phyloP scores from a whole-genome alignment of 1,284 basidiomycete species.

The Spongiforma sp. region DNA sequence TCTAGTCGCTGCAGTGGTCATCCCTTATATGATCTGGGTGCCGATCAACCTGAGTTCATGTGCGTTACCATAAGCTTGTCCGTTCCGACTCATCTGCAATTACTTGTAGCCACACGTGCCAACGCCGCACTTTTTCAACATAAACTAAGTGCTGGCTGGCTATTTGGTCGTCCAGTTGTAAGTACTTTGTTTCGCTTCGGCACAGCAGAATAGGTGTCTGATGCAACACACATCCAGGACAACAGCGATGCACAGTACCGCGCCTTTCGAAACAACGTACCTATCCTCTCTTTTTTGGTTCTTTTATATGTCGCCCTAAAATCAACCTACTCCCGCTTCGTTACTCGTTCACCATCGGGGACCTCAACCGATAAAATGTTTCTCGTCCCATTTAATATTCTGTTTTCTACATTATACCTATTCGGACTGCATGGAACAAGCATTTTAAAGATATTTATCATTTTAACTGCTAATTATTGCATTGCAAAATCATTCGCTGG shows the following conservation, averaged over 20 bases:
- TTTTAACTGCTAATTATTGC: conserved; percentile 75
- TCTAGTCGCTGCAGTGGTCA: conserved; percentile 60
- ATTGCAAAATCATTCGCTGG: conserved; percentile 57
- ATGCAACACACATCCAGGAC: conserved; percentile 57
- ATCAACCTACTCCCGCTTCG: conserved; percentile 43
- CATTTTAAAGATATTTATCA: conserved; percentile 76
- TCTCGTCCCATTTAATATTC: conserved; percentile 59
- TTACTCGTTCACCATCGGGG: conserved; percentile 31
- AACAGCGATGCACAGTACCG: conserved; percentile 88
- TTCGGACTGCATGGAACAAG: conserved; percentile 88
- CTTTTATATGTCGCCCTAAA: conserved; percentile 53
- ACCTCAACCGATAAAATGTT: conserved; percentile 40
- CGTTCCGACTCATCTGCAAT: conserved; percentile 8
- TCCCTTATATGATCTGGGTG: conserved; percentile 84
- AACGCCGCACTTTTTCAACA: conserved; percentile 73
- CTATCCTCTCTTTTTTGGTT: conserved; percentile 60
- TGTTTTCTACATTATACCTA: conserved; percentile 75
- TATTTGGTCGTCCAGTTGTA: conserved; percentile 69
- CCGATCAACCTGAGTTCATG: conserved; percentile 80
- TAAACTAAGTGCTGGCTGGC: conserved; percentile 71
- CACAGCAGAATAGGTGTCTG: not conserved
- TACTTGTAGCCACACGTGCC: conserved; percentile 62
- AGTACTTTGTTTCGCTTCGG: conserved; percentile 37
- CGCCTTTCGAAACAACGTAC: conserved; percentile 78
- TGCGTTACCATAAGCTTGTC: conserved; percentile 44